Percentiles rank a stretch among this genome's conserved stretches.
Conservation (phyloP, 495 filamentous ascomycete genomes). For the Neurospora sp. region DNA sequence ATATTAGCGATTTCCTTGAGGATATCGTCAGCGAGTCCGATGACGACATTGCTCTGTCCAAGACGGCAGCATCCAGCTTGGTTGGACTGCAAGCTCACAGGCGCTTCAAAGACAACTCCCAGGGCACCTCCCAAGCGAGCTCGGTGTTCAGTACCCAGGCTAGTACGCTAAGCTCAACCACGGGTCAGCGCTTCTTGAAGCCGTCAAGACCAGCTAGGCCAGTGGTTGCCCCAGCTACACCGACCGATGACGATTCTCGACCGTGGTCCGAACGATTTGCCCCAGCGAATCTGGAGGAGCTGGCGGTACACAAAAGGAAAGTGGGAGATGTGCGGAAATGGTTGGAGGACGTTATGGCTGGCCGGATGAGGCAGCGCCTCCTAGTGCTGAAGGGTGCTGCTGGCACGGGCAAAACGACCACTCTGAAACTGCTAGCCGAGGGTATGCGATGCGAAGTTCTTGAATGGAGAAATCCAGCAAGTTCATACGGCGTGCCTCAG, state of each 20-base stretch:
- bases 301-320: constrained; percentile 90
- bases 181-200: constrained; percentile 32
- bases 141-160: background rate
- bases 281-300: constrained; percentile 62
- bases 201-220: background rate
- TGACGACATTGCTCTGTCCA: constrained; percentile 34
- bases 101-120: constrained; percentile 25
- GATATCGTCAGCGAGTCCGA: constrained; percentile 42
- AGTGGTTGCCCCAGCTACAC: constrained; percentile 6
- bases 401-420: constrained; percentile 87
- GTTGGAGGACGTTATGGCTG: constrained; percentile 63
- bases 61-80: constrained; percentile 29
- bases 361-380: constrained; percentile 55
- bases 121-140: background rate
- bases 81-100: constrained; percentile 37
- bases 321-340: constrained; percentile 75
- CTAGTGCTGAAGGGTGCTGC: constrained; percentile 86
- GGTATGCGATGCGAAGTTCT: constrained; percentile 61
- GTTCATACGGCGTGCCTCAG: constrained; percentile 42
- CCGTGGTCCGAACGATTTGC: constrained; percentile 86
- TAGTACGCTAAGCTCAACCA: constrained; percentile 6
- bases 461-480: constrained; percentile 84
- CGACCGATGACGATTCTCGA: constrained; percentile 32
- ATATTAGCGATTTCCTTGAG: constrained; percentile 18
- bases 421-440: constrained; percentile 63